Conservation (phyloP, 192 early-diverging fungal genomes). For the Coemansia interrupta region DNA sequence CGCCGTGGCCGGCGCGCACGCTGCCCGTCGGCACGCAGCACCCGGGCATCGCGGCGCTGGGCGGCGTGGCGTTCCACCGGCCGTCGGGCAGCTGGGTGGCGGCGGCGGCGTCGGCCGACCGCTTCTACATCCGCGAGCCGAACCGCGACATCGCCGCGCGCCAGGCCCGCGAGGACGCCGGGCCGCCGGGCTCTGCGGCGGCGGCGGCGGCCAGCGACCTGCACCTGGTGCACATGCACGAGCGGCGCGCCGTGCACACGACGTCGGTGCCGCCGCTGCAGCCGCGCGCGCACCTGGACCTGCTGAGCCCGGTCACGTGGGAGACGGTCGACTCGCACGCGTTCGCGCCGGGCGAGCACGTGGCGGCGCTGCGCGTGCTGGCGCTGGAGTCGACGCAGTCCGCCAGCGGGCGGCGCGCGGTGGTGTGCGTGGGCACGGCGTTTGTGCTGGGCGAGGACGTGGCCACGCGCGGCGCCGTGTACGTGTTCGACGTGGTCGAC, state of each 20-base stretch:
- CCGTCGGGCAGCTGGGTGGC: slow-evolving; percentile 77
- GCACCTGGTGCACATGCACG: slow-evolving; percentile 35
- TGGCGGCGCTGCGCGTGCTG: slow-evolving; percentile 71
- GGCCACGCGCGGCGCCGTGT: slow-evolving; percentile 80
- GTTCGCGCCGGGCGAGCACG: slow-evolving; percentile 82
- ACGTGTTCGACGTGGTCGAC: slow-evolving; percentile 92
- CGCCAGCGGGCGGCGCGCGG: slow-evolving; percentile 75
- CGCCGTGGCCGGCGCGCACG: slow-evolving; percentile 47
- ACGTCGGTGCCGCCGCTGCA: slow-evolving; percentile 60
- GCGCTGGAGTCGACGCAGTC: slow-evolving; percentile 83
- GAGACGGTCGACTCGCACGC: slow-evolving; percentile 80
- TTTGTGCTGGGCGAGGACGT: slow-evolving; percentile 89
- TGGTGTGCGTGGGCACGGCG: slow-evolving; percentile 85
- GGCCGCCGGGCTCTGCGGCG: slow-evolving; percentile 2
- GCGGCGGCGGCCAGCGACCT: slow-evolving; percentile 9
- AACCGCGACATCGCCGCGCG: slow-evolving; percentile 54
- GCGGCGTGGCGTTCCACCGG: slow-evolving; percentile 81
- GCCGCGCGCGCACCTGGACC: slow-evolving; percentile 68
- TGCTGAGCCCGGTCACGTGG: slow-evolving; percentile 93
- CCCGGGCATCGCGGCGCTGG: slow-evolving; percentile 41
- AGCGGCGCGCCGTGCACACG: slow-evolving; percentile 34
- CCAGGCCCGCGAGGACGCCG: slow-evolving; percentile 24
- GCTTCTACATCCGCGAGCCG: slow-evolving; percentile 71
- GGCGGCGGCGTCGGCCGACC: slow-evolving; percentile 61
- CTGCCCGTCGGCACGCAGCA: slow-evolving; percentile 42